Conservation (phyloP, 768 basidiomycete genomes). For the Lactarius quietus region DNA sequence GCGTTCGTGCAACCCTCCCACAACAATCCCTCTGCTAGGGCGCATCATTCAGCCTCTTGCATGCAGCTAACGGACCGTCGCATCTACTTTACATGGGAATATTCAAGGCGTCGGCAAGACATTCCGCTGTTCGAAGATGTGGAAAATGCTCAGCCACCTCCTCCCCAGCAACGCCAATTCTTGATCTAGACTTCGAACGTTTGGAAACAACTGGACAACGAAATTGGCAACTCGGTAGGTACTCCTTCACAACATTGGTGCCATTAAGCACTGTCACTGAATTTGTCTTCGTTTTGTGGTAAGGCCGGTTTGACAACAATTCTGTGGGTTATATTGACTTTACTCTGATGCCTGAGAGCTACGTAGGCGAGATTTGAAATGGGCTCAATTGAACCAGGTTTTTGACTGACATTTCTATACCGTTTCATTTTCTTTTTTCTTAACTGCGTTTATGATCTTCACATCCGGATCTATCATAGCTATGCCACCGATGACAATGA, state of each 20-base stretch:
- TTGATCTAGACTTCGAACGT: not conserved
- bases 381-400: too few relatives aligned
- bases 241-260: not conserved
- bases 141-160: not conserved
- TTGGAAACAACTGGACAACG: too few relatives aligned
- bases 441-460: too few relatives aligned
- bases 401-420: too few relatives aligned
- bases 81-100: slow-evolving; percentile 26
- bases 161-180: not conserved
- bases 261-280: not conserved
- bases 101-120: slow-evolving; percentile 1
- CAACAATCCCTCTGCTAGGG: too few relatives aligned
- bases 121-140: slow-evolving; percentile 7
- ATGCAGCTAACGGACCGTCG: too few relatives aligned
- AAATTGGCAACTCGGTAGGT: not conserved
- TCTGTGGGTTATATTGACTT: slow-evolving; percentile 21
- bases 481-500: too few relatives aligned
- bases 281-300: not conserved
- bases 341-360: slow-evolving; percentile 12
- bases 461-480: too few relatives aligned
- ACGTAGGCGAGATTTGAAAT: not conserved
- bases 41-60: slow-evolving; percentile 12
- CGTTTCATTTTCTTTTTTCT: too few relatives aligned
- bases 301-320: not conserved
- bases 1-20: slow-evolving; percentile 15